Evolutionary conservation across 805 yeast species (phyloP).

Genomic region (Danielozyma ontarioensis): DNA sequence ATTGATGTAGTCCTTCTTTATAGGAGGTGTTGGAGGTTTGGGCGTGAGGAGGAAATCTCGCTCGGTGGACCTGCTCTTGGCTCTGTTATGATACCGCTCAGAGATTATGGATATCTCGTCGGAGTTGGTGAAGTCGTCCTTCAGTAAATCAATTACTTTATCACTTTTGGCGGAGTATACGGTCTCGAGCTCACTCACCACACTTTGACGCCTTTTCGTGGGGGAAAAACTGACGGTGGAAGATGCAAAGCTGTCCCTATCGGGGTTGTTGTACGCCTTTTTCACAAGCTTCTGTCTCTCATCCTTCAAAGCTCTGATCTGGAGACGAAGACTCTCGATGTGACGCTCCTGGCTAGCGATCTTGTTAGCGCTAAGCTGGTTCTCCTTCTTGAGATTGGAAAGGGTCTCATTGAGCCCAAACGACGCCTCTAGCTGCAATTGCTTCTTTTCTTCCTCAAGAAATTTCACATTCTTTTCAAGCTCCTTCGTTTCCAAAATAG

Average conservation of each 20-base stretch:
- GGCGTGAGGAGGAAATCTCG: constrained; percentile 13
- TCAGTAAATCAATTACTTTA: background rate
- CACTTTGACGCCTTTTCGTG: background rate
- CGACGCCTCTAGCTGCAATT: constrained; percentile 17
- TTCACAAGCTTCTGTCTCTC: constrained; percentile 8
- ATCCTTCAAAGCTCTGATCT: constrained; percentile 16
- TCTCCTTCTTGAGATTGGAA: constrained; percentile 18
- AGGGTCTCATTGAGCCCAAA: constrained; percentile 16
- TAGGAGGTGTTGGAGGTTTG: constrained; percentile 22
- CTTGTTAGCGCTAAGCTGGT: constrained; percentile 13
- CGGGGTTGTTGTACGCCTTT: background rate
- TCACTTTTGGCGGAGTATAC: background rate
- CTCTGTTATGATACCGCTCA: background rate
- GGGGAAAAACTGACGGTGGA: background rate
- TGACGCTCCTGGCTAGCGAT: constrained; percentile 21
- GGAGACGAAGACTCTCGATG: constrained; percentile 18
- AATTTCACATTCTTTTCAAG: constrained; percentile 16
- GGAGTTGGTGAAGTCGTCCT: constrained; percentile 3
- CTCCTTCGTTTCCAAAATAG: constrained; percentile 25
- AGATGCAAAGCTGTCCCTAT: too few relatives aligned
- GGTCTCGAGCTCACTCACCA: background rate
- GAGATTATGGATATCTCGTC: constrained; percentile 8
- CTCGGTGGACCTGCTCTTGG: constrained; percentile 6
- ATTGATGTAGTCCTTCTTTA: background rate
- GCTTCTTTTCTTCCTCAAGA: constrained; percentile 17